Evolutionary conservation across 1,139 yeast species (phyloP).

Genomic region (Hansenula anomala): DNA sequence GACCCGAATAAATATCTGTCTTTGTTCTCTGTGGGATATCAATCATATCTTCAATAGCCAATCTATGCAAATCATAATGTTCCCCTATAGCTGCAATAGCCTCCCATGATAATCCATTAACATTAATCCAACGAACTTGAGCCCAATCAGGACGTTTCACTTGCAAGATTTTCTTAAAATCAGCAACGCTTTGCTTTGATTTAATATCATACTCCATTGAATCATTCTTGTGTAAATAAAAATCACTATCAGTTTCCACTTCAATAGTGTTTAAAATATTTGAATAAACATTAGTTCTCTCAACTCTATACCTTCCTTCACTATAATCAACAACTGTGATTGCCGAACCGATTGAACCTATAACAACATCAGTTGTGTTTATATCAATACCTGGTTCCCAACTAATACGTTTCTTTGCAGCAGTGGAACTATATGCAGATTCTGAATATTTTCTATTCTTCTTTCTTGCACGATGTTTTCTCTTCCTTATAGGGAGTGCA

Average conservation of each 20-base stretch:
- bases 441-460: slow-evolving; percentile 27
- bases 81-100: slow-evolving; percentile 39
- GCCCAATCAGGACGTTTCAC: slow-evolving; percentile 40
- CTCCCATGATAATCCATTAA: slow-evolving; percentile 53
- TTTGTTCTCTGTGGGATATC: slow-evolving; percentile 56
- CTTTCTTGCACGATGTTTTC: slow-evolving; percentile 12
- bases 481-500: not conserved
- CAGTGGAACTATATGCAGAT: slow-evolving; percentile 25
- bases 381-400: slow-evolving; percentile 57
- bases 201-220: slow-evolving; percentile 15
- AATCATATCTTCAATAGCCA: slow-evolving; percentile 53
- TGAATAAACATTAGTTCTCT: slow-evolving; percentile 31
- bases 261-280: slow-evolving; percentile 5
- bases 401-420: slow-evolving; percentile 34
- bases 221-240: not conserved
- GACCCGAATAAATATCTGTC: slow-evolving; percentile 43
- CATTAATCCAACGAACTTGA: slow-evolving; percentile 48
- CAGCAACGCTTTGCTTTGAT: slow-evolving; percentile 19
- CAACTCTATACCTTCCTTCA: slow-evolving; percentile 34
- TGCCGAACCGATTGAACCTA: slow-evolving; percentile 43
- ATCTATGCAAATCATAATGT: slow-evolving; percentile 37
- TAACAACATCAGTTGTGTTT: slow-evolving; percentile 40
- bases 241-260: slow-evolving; percentile 4
- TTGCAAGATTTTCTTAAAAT: slow-evolving; percentile 21
- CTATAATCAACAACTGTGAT: slow-evolving; percentile 46